These are phyloP conservation scores for Sergeia podlipaevii DNA, from an alignment of 208 protist species.

Conservation along the genomic window DNA sequence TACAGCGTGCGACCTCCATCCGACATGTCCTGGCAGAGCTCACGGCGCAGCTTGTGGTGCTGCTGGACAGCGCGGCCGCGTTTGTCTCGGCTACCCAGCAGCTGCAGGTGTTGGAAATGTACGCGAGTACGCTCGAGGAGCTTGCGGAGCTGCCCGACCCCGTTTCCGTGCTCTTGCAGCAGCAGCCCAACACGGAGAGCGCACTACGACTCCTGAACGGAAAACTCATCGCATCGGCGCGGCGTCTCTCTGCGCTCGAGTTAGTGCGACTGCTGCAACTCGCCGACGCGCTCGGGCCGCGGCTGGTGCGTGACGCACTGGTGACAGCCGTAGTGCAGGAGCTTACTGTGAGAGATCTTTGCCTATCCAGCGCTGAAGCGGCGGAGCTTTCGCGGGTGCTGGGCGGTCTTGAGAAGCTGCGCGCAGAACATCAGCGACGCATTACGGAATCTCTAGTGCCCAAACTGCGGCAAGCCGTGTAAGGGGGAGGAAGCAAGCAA, in stretches of 20 bases:
- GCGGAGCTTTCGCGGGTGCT: constrained; percentile 27
- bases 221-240: constrained; percentile 53
- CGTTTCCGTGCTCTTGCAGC: constrained; percentile 20
- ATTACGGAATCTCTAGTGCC: constrained; percentile 45
- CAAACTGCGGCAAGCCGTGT: constrained; percentile 38
- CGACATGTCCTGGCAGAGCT: constrained; percentile 46
- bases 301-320: constrained; percentile 50
- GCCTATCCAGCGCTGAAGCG: constrained; percentile 22
- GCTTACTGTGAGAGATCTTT: constrained; percentile 37
- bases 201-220: constrained; percentile 39
- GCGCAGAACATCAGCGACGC: constrained; percentile 45
- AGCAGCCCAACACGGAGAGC: constrained; percentile 31
- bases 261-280: constrained; percentile 65
- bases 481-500: no score
- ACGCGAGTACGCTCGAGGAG: constrained; percentile 20
- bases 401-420: constrained; percentile 37
- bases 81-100: constrained; percentile 54
- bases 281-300: constrained; percentile 39
- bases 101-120: constrained; percentile 60
- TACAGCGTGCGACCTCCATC: constrained; percentile 35
- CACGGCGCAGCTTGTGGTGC: constrained; percentile 46
- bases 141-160: constrained; percentile 4
- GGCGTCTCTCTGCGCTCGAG: constrained; percentile 28
- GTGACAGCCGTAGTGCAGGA: constrained; percentile 63
- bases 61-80: constrained; percentile 50